Evolutionary conservation across 257 asterid genomes (phyloP).

Genomic region (Solanum paucissectum): DNA sequence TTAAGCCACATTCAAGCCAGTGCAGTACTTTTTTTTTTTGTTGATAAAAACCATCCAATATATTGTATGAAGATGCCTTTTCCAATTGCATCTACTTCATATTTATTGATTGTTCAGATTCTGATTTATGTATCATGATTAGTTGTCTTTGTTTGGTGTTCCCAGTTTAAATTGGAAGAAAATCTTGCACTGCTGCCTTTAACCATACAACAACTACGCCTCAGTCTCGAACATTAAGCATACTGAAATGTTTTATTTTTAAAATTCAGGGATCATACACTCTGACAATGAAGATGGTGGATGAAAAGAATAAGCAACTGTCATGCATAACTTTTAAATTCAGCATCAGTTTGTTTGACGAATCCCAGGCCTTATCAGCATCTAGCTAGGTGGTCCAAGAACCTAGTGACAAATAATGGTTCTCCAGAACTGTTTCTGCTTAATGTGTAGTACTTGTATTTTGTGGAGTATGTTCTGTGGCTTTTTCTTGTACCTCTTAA

Average conservation of each 20-base stretch:
- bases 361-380: background rate
- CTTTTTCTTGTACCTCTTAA: background rate
- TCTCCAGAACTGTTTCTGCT: background rate
- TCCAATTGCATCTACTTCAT: background rate
- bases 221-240: background rate
- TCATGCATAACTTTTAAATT: constrained; percentile 68
- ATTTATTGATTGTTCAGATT: background rate
- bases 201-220: background rate
- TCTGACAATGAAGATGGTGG: constrained; percentile 49
- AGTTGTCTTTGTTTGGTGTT: background rate
- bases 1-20: background rate
- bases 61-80: background rate
- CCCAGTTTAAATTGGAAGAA: background rate
- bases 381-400: background rate
- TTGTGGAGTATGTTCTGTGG: background rate
- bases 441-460: background rate
- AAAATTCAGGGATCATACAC: constrained; percentile 58
- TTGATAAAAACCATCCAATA: background rate
- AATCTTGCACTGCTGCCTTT: background rate
- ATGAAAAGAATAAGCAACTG: constrained; percentile 30
- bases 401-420: background rate
- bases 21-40: background rate
- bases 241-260: background rate
- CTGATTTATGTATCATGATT: background rate
- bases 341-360: constrained; percentile 21